Evolutionary conservation across 805 yeast genomes (phyloP).

Genomic region (Schwanniomyces yamadae): DNA sequence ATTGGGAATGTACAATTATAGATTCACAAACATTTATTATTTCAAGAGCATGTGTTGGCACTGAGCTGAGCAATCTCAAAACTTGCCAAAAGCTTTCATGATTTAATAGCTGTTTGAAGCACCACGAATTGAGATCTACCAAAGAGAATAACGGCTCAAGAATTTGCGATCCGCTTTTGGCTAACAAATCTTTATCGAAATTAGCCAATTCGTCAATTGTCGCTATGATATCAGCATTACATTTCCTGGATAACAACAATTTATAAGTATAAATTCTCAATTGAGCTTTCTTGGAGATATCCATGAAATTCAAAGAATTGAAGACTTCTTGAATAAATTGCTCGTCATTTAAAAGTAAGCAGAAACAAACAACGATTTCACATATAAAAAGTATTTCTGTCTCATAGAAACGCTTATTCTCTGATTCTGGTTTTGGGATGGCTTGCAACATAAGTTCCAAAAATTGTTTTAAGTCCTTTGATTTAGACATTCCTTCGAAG

Average conservation of each 20-base stretch:
- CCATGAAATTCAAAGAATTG: constrained; percentile 11
- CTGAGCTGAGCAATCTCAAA: constrained; percentile 47
- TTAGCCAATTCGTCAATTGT: constrained; percentile 20
- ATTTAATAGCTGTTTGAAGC: constrained; percentile 32
- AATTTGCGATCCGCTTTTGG: constrained; percentile 45
- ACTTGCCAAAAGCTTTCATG: constrained; percentile 54
- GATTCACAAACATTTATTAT: constrained; percentile 50
- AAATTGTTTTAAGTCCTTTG: constrained; percentile 37
- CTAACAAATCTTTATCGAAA: constrained; percentile 43
- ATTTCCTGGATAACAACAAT: constrained; percentile 42
- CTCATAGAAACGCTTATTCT: constrained; percentile 42
- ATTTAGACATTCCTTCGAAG: constrained; percentile 48
- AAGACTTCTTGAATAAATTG: constrained; percentile 9
- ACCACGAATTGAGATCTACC: constrained; percentile 45
- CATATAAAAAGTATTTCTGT: constrained; percentile 47
- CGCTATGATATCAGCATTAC: constrained; percentile 7
- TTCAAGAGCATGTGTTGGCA: constrained; percentile 38
- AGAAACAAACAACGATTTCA: constrained; percentile 42
- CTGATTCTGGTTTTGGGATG: constrained; percentile 26
- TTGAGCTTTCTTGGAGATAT: constrained; percentile 28
- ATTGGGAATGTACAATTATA: constrained; percentile 31
- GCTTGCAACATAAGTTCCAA: constrained; percentile 24
- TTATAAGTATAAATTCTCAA: constrained; percentile 53
- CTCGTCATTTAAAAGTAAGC: constrained; percentile 27
- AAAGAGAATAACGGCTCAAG: constrained; percentile 51